phyloP scores from a whole-genome alignment of 2,329 filamentous ascomycete genomes.

The Neonectria ditissima region DNA sequence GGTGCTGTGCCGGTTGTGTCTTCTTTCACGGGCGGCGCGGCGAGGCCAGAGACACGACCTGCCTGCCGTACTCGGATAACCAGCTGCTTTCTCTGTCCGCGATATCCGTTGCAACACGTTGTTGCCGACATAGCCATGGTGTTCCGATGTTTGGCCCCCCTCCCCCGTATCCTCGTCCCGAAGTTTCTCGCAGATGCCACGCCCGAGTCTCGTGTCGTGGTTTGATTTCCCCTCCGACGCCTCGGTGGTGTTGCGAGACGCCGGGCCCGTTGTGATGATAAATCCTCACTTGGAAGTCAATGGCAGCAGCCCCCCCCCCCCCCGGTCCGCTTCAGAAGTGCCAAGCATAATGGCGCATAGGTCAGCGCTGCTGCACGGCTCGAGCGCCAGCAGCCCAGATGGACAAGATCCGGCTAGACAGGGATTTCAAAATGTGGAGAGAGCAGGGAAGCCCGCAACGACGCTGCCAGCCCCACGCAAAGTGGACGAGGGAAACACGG shows the following conservation, averaged over 20 bases:
- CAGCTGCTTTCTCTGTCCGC: background rate
- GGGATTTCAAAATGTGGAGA: slow-evolving; percentile 34
- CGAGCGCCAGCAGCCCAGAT: slow-evolving; percentile 26
- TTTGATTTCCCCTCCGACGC: background rate
- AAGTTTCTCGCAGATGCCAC: slow-evolving; percentile 9
- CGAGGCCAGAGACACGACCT: slow-evolving; percentile 10
- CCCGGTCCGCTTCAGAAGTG: slow-evolving; percentile 21
- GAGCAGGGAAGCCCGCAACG: slow-evolving; percentile 20
- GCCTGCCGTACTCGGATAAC: slow-evolving; percentile 10
- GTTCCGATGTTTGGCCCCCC: background rate
- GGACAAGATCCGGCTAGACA: slow-evolving; percentile 32
- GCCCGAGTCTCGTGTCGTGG: background rate
- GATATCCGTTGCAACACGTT: slow-evolving; percentile 1
- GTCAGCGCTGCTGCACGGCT: slow-evolving; percentile 28
- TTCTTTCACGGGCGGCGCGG: slow-evolving; percentile 18
- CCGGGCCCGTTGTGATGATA: slow-evolving; percentile 18
- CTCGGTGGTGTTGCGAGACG: slow-evolving; percentile 4
- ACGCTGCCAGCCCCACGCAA: slow-evolving; percentile 22
- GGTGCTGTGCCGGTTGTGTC: background rate
- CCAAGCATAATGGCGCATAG: slow-evolving; percentile 33
- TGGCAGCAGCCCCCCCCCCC: no score
- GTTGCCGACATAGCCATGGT: slow-evolving; percentile 6
- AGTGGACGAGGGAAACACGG: slow-evolving; percentile 10
- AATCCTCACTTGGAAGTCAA: slow-evolving; percentile 20
- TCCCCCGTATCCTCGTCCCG: background rate